Conservation (phyloP, 2,329 filamentous ascomycete species). For the Ramularia endophylla region DNA sequence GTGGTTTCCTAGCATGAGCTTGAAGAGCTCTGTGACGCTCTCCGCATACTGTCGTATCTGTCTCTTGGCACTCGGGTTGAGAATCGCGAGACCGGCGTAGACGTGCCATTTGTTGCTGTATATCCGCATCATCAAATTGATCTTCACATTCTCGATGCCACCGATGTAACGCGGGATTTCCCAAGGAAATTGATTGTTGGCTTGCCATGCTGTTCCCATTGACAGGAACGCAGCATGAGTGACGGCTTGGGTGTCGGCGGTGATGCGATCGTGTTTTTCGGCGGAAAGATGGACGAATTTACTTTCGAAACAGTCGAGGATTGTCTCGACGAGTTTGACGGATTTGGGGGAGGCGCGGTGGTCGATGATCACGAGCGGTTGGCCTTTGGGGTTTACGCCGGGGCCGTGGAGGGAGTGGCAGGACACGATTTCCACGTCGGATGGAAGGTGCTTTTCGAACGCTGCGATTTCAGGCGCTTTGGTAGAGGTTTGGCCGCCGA, state of each 20-base stretch:
- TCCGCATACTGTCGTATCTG: constrained; percentile 94
- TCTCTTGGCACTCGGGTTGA: constrained; percentile 85
- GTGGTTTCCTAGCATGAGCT: constrained; percentile 89
- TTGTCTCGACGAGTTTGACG: constrained; percentile 70
- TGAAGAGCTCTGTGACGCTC: constrained; percentile 90
- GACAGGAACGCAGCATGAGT: constrained; percentile 92
- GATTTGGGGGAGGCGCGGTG: constrained; percentile 77
- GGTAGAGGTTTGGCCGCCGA: constrained; percentile 96
- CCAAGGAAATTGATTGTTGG: constrained; percentile 94
- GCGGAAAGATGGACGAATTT: constrained; percentile 85
- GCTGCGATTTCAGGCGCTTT: constrained; percentile 94
- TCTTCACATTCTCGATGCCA: constrained; percentile 98
- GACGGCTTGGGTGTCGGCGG: constrained; percentile 95
- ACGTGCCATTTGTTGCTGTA: constrained; percentile 99
- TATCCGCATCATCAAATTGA: constrained; percentile 95
- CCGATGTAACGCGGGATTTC: constrained; percentile 92
- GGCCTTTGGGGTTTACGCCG: constrained; percentile 77
- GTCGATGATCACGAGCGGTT: constrained; percentile 89
- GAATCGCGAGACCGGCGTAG: constrained; percentile 92
- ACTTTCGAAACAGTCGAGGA: constrained; percentile 77
- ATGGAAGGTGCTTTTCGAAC: constrained; percentile 81
- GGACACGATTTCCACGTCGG: constrained; percentile 87
- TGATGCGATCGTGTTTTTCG: constrained; percentile 89
- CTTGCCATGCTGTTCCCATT: constrained; percentile 98
- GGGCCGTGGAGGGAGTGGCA: constrained; percentile 97